These are phyloP conservation scores for Cytospora mali DNA, from an alignment of 2,329 filamentous ascomycete species.

Conservation along the genomic window DNA sequence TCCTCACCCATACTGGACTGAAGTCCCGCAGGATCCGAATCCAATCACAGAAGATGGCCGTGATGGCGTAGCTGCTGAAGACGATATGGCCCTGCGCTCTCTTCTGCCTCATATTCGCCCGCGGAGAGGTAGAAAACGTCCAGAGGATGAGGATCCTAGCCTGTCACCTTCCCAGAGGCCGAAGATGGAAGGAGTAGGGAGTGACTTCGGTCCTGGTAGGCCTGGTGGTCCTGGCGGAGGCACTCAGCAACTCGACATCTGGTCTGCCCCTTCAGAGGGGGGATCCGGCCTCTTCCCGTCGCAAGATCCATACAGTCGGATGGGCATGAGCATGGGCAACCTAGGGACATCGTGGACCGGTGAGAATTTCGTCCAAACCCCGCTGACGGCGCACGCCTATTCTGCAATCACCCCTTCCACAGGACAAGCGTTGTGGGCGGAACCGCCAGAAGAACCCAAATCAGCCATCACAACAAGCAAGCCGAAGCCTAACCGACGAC, in stretches of 20 bases:
- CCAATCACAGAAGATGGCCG: slow-evolving; percentile 67
- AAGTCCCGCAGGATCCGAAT: slow-evolving; percentile 68
- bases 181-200: slow-evolving; percentile 44
- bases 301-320: slow-evolving; percentile 41
- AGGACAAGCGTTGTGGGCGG: slow-evolving; percentile 56
- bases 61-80: slow-evolving; percentile 82
- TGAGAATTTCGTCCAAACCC: slow-evolving; percentile 61
- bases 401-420: slow-evolving; percentile 74
- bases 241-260: slow-evolving; percentile 55
- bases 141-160: slow-evolving; percentile 60
- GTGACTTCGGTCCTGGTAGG: slow-evolving; percentile 38
- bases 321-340: slow-evolving; percentile 39
- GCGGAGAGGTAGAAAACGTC: slow-evolving; percentile 63
- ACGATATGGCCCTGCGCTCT: slow-evolving; percentile 85
- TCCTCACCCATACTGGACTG: slow-evolving; percentile 76
- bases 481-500: slow-evolving; percentile 59
- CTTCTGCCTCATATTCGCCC: slow-evolving; percentile 76
- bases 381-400: slow-evolving; percentile 71
- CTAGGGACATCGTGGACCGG: slow-evolving; percentile 48
- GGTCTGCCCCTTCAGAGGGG: slow-evolving; percentile 48
- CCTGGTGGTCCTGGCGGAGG: slow-evolving; percentile 48
- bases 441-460: slow-evolving; percentile 60
- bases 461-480: slow-evolving; percentile 74
- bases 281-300: slow-evolving; percentile 40
- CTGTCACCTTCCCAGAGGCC: slow-evolving; percentile 61